Conservation (phyloP, 2,329 filamentous ascomycete genomes). For the Ramularia endophylla region DNA sequence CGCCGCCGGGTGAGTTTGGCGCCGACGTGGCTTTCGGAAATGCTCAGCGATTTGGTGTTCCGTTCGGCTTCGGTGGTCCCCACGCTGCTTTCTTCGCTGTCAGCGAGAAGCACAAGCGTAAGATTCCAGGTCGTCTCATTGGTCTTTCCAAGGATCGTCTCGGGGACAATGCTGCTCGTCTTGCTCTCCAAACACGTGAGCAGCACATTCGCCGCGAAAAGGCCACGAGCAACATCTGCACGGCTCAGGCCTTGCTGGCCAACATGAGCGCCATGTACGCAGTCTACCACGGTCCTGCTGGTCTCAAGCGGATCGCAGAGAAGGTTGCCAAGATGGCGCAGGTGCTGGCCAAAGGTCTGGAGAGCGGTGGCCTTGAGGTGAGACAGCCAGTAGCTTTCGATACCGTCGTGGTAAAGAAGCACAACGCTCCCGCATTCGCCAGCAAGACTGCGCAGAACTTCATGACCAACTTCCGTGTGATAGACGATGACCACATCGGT, state of each 20-base stretch:
- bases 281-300: slow-evolving; percentile 83
- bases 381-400: slow-evolving; percentile 56
- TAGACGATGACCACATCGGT: slow-evolving; percentile 56
- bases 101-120: slow-evolving; percentile 84
- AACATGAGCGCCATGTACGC: slow-evolving; percentile 97
- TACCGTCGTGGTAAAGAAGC: slow-evolving; percentile 60
- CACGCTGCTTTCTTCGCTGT: slow-evolving; percentile 96
- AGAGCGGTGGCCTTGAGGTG: slow-evolving; percentile 52
- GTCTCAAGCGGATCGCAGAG: slow-evolving; percentile 77
- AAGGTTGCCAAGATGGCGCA: slow-evolving; percentile 66
- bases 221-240: slow-evolving; percentile 96
- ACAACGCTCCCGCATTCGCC: slow-evolving; percentile 47
- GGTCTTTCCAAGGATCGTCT: slow-evolving; percentile 87
- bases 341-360: slow-evolving; percentile 44
- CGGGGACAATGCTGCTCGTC: slow-evolving; percentile 71
- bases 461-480: slow-evolving; percentile 57
- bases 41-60: slow-evolving; percentile 85
- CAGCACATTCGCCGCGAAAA: slow-evolving; percentile 96
- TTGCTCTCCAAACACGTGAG: slow-evolving; percentile 87
- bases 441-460: slow-evolving; percentile 45
- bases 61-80: slow-evolving; percentile 88
- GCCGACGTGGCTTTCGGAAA: slow-evolving; percentile 94
- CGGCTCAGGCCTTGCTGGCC: slow-evolving; percentile 84
- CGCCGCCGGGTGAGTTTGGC: slow-evolving; percentile 87
- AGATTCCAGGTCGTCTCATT: slow-evolving; percentile 85